Evolutionary conservation across 345 rosid genomes (phyloP).

Genomic region (Aegle marmelos): DNA sequence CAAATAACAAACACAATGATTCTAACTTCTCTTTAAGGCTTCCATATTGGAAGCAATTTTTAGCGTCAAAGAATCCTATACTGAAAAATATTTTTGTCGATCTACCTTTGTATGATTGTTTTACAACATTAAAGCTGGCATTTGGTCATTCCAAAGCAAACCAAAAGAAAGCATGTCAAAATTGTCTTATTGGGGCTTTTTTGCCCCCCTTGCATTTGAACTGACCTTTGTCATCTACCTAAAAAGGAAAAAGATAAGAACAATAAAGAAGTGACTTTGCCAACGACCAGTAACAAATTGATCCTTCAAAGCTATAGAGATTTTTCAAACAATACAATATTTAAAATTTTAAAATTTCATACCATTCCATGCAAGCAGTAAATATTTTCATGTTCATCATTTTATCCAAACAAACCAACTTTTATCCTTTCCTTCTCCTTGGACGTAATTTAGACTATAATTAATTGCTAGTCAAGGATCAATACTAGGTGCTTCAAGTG

Average conservation of each 20-base stretch:
- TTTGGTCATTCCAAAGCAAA: slow-evolving; percentile 29
- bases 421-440: too few species aligned
- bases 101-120: background rate
- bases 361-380: too few species aligned
- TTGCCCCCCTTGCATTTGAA: slow-evolving; percentile 19
- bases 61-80: slow-evolving; percentile 29
- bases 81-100: slow-evolving; percentile 5
- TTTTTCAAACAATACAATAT: too few species aligned
- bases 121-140: slow-evolving; percentile 25
- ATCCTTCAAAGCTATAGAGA: background rate
- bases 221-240: background rate
- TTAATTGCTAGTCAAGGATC: too few species aligned
- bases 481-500: too few species aligned
- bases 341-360: background rate
- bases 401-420: too few species aligned
- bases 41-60: slow-evolving; percentile 33
- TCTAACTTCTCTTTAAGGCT: slow-evolving; percentile 24
- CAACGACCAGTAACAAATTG: background rate
- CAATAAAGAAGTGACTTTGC: background rate
- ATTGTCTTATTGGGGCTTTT: slow-evolving; percentile 4
- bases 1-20: slow-evolving; percentile 27
- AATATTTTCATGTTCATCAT: too few species aligned
- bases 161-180: slow-evolving; percentile 18
- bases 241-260: background rate
- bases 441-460: too few species aligned